A percentile compares a stretch with the other conserved stretches of the same genome.
phyloP scores from a whole-genome alignment of 2,329 filamentous ascomycete species.

The Elsinoe necatrix region DNA sequence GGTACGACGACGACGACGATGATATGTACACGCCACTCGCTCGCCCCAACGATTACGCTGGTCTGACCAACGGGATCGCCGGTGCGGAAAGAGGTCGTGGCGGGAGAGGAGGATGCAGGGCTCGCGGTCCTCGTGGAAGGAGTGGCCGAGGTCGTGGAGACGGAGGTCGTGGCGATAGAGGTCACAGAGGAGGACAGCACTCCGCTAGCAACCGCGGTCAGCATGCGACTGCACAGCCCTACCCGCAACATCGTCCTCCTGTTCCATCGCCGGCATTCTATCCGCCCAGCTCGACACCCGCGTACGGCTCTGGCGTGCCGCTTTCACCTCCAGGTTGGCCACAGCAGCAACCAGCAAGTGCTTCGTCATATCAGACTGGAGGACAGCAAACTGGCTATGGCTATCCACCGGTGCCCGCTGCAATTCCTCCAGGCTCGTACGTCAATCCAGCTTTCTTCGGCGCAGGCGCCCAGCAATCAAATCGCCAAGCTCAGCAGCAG shows the following conservation, averaged over 20 bases:
- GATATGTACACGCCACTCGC: slow-evolving; percentile 42
- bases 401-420: background rate
- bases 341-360: slow-evolving; percentile 23
- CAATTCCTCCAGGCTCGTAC: background rate
- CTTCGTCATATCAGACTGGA: background rate
- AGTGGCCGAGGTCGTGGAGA: slow-evolving; percentile 19
- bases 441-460: background rate
- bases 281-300: slow-evolving; percentile 15
- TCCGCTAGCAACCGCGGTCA: background rate
- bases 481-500: background rate
- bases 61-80: slow-evolving; percentile 33
- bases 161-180: slow-evolving; percentile 22
- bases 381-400: background rate
- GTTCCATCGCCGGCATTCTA: background rate
- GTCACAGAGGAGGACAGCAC: slow-evolving; percentile 21
- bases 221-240: background rate
- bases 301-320: slow-evolving; percentile 19
- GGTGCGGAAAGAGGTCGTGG: slow-evolving; percentile 22
- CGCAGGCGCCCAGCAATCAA: background rate
- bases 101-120: no score
- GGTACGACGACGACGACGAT: slow-evolving; percentile 36
- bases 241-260: background rate
- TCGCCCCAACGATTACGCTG: slow-evolving; percentile 39
- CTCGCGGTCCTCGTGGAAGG: slow-evolving; percentile 20
- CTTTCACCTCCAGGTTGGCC: slow-evolving; percentile 15